phyloP scores from a whole-genome alignment of 441 rosid species.

The Omphalea diandra region DNA sequence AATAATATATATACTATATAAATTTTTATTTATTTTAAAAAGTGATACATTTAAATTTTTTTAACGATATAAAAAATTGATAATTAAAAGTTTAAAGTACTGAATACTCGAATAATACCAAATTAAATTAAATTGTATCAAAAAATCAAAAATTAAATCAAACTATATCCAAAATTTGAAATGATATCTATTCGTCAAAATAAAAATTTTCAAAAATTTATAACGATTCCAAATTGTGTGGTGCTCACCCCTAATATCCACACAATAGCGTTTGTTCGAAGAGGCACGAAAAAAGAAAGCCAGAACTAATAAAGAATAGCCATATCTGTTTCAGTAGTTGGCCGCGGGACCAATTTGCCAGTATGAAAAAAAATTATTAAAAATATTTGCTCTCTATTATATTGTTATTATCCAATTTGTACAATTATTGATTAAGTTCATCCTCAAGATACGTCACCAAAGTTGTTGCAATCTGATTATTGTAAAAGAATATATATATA shows the following conservation, averaged over 20 bases:
- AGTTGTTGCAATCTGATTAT: conserved; percentile 21
- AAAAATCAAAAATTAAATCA: no score
- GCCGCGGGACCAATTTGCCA: conserved; percentile 37
- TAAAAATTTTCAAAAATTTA: background rate
- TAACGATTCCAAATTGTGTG: no score
- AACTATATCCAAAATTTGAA: no score
- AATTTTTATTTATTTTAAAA: no score
- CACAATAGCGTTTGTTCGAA: background rate
- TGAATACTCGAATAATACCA: no score
- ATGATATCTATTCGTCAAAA: no score
- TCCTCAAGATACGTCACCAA: conserved; percentile 28
- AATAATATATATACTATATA: no score
- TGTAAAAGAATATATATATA: background rate
- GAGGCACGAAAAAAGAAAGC: background rate
- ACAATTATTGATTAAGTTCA: conserved; percentile 9
- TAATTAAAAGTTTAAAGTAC: no score
- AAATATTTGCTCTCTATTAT: conserved; percentile 1
- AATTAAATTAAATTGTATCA: no score
- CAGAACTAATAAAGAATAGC: background rate
- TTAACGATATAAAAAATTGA: no score
- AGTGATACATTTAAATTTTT: no score
- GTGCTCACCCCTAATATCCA: conserved; percentile 1
- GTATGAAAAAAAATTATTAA: no score
- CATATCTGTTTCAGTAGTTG: conserved; percentile 25
- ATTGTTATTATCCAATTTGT: conserved; percentile 3